Conservation (phyloP, 208 protist species). For the Crithidia sp. region DNA sequence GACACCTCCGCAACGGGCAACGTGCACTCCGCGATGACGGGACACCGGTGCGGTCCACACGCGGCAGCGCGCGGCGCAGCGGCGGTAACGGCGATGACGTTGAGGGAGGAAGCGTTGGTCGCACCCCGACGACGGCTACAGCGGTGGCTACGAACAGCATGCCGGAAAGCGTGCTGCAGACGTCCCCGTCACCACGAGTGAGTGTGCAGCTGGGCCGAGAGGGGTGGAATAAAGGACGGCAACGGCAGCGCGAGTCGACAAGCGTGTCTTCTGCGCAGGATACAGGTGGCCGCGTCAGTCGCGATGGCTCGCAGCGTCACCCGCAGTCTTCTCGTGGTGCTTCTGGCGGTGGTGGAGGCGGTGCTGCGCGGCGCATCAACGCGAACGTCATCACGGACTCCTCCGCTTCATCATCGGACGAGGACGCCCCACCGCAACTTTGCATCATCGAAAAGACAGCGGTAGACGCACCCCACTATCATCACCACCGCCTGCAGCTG, state of each 20-base stretch:
- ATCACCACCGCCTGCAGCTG: not conserved
- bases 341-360: not conserved
- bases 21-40: constrained; percentile 33
- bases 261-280: not conserved
- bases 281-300: too few relatives aligned
- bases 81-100: not conserved
- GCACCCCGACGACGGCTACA: not conserved
- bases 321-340: too few relatives aligned
- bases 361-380: constrained; percentile 7
- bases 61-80: not conserved
- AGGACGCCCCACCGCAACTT: not conserved
- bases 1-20: constrained; percentile 28
- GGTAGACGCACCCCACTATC: too few relatives aligned
- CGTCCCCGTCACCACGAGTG: constrained; percentile 2
- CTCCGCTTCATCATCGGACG: not conserved
- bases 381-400: not conserved
- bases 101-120: not conserved
- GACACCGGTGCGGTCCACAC: constrained; percentile 26
- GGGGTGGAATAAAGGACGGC: not conserved
- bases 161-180: not conserved
- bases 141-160: not conserved
- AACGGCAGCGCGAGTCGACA: not conserved
- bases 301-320: too few relatives aligned
- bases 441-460: too few relatives aligned
- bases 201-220: not conserved